phyloP scores from a whole-genome alignment of 306 rosid species.

The Begonia peltatifolia region DNA sequence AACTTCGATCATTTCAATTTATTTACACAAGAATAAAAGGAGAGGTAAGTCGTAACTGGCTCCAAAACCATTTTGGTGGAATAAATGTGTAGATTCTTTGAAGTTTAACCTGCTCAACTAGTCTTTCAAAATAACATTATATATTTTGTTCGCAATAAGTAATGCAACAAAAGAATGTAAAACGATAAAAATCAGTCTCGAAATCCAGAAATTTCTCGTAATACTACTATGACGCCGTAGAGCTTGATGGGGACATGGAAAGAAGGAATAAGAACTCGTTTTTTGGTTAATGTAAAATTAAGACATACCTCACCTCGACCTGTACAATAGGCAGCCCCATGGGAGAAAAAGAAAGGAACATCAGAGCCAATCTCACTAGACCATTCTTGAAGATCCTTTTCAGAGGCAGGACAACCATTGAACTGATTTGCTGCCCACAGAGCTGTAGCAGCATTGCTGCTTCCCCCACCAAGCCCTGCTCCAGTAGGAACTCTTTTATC shows the following conservation, averaged over 20 bases:
- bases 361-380: constrained; percentile 97
- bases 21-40: too few relatives aligned
- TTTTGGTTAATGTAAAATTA: background rate
- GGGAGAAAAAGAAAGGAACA: constrained; percentile 90
- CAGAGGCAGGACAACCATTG: constrained; percentile 58
- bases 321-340: constrained; percentile 92
- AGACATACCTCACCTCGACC: constrained; percentile 94
- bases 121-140: too few relatives aligned
- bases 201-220: too few relatives aligned
- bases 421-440: constrained; percentile 97
- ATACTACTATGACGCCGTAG: too few relatives aligned
- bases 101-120: too few relatives aligned
- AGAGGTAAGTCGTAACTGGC: too few relatives aligned
- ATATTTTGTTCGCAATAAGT: too few relatives aligned
- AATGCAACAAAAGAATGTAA: too few relatives aligned
- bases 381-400: constrained; percentile 93
- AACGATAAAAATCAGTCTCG: too few relatives aligned
- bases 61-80: too few relatives aligned
- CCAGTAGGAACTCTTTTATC: constrained; percentile 91
- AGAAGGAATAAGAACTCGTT: background rate
- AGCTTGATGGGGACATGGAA: constrained; percentile 1
- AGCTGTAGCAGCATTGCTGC: constrained; percentile 98
- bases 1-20: too few relatives aligned
- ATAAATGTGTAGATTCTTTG: too few relatives aligned
- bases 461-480: constrained; percentile 99